Conservation (phyloP, 768 basidiomycete genomes). For the Omphalotus guepiniiformis region DNA sequence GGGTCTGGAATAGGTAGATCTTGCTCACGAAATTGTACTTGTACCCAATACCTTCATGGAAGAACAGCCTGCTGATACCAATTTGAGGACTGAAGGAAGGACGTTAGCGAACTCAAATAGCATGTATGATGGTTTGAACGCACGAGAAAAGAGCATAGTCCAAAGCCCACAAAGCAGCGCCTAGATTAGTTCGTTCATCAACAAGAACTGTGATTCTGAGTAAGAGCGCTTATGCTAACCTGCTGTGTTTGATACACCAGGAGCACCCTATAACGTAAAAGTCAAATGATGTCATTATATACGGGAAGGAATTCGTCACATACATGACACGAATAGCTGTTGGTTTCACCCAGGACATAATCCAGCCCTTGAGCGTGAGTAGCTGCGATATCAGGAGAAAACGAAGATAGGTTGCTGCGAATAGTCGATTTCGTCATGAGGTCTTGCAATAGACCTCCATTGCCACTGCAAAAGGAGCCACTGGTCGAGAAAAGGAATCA, state of each 20-base stretch:
- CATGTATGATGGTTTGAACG: conserved; percentile 12
- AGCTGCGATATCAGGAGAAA: conserved; percentile 49
- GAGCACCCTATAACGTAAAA: conserved; percentile 15
- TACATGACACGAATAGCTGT: conserved; percentile 46
- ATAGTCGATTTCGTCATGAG: conserved; percentile 61
- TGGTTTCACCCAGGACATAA: conserved; percentile 63
- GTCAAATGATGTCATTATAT: neutral
- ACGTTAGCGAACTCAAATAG: neutral
- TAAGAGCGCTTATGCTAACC: neutral
- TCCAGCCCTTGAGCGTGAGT: conserved; percentile 40
- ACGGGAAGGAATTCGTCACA: conserved; percentile 9
- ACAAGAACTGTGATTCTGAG: neutral
- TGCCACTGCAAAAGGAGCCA: conserved; percentile 60
- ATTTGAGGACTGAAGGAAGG: neutral
- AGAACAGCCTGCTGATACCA: conserved; percentile 40
- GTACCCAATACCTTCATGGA: conserved; percentile 67
- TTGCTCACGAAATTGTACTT: conserved; percentile 58
- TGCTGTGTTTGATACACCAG: conserved; percentile 3
- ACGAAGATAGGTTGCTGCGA: conserved; percentile 51
- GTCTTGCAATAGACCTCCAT: conserved; percentile 46
- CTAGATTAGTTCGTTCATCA: too few species aligned
- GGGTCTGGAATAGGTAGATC: conserved; percentile 1
- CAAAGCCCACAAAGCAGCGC: conserved; percentile 63
- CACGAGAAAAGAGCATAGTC: conserved; percentile 61
- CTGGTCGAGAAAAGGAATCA: conserved; percentile 43